Percentiles rank a stretch among this genome's conserved stretches.
phyloP scores from a whole-genome alignment of 2,329 filamentous ascomycete species.

The Chalara sp. region DNA sequence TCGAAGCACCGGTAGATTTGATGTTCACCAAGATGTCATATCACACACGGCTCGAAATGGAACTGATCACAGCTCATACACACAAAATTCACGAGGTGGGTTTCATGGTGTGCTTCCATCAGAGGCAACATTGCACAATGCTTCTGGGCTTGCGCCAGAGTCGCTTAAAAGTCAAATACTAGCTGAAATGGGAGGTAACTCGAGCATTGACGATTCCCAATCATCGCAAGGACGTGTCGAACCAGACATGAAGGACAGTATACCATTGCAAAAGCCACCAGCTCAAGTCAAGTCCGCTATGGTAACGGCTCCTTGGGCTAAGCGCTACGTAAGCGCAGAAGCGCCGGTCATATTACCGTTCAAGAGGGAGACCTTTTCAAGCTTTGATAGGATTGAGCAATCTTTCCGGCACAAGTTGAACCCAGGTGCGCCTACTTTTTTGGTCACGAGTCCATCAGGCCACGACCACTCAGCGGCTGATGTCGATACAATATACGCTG shows the following conservation, averaged over 20 bases:
- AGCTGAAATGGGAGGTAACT: too few relatives aligned
- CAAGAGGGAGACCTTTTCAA: background rate
- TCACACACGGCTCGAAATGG: constrained; percentile 1
- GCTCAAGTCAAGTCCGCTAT: background rate
- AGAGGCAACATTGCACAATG: too few relatives aligned
- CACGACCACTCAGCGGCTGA: background rate
- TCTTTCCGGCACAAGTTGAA: background rate
- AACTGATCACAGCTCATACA: constrained; percentile 16
- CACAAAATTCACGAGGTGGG: constrained; percentile 17
- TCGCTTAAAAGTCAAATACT: too few relatives aligned
- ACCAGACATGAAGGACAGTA: constrained; percentile 4
- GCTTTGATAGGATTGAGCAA: background rate
- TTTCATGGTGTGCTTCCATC: constrained; percentile 11
- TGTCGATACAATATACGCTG: background rate
- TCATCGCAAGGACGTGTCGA: too few relatives aligned
- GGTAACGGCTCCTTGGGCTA: background rate
- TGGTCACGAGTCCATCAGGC: background rate
- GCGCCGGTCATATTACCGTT: background rate
- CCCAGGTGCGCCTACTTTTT: background rate
- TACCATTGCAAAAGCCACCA: constrained; percentile 8
- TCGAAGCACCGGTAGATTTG: background rate
- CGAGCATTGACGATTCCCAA: too few relatives aligned
- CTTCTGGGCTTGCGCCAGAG: too few relatives aligned
- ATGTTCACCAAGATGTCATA: background rate
- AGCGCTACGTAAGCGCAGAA: background rate